phyloP scores from a whole-genome alignment of 495 filamentous ascomycete species.

The Penicillium herquei region DNA sequence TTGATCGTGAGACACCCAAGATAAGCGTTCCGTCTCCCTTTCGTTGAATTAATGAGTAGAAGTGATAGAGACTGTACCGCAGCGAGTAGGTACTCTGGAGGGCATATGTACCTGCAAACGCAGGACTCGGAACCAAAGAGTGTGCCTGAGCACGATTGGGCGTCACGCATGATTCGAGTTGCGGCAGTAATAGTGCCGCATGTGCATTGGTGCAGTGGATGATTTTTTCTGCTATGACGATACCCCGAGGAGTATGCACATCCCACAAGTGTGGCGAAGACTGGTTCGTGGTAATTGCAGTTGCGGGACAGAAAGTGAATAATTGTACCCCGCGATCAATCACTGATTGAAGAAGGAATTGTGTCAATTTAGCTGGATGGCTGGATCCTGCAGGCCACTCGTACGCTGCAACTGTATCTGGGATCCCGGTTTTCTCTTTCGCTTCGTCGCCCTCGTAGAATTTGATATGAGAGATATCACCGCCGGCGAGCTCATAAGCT shows the following conservation, averaged over 20 bases:
- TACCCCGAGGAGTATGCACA: conserved; percentile 22
- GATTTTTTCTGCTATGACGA: conserved; percentile 19
- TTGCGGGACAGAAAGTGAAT: conserved; percentile 28
- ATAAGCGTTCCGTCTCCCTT: conserved; percentile 28
- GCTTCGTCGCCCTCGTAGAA: conserved; percentile 24
- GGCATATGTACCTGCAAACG: conserved; percentile 13
- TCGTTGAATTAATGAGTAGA: conserved; percentile 31
- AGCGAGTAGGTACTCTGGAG: conserved; percentile 27
- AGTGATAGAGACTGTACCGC: conserved; percentile 30
- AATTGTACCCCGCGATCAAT: conserved; percentile 21
- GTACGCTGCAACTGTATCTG: conserved; percentile 28
- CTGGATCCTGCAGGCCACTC: conserved; percentile 34
- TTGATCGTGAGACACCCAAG: conserved; percentile 29
- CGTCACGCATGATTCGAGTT: conserved; percentile 19
- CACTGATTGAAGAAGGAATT: conserved; percentile 25
- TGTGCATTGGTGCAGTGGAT: conserved; percentile 36
- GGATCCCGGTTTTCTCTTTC: conserved; percentile 20
- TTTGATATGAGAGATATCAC: conserved; percentile 26
- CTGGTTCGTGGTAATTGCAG: conserved; percentile 12
- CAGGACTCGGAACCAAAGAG: conserved; percentile 21
- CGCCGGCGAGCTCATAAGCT: conserved; percentile 27
- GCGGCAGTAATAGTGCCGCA: conserved; percentile 26
- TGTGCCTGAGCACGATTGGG: conserved; percentile 34
- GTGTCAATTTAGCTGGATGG: conserved; percentile 31
- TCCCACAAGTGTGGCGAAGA: conserved; percentile 16